These are phyloP conservation scores for Colletotrichum sp. DNA, from an alignment of 2,329 filamentous ascomycete species.

Conservation along the genomic window DNA sequence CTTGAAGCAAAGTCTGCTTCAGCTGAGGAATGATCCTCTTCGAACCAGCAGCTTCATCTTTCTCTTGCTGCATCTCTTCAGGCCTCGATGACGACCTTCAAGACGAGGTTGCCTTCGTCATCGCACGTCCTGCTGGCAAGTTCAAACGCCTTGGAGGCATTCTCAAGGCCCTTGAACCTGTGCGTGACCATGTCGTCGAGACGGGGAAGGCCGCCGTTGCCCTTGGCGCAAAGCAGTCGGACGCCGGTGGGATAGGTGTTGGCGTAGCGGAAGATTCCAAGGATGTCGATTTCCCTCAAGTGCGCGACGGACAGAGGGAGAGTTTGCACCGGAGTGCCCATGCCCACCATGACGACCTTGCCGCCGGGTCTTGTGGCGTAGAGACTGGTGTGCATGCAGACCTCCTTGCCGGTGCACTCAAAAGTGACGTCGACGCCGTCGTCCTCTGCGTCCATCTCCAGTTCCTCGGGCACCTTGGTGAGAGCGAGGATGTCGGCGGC, in stretches of 20 bases:
- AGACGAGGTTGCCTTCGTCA: conserved; percentile 68
- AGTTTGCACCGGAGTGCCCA: conserved; percentile 79
- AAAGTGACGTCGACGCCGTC: conserved; percentile 73
- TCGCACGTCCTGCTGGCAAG: conserved; percentile 73
- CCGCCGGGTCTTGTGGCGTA: conserved; percentile 75
- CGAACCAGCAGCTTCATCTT: neutral
- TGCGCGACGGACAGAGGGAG: conserved; percentile 75
- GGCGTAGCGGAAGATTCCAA: conserved; percentile 77
- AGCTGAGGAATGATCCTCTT: neutral
- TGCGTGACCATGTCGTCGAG: conserved; percentile 78
- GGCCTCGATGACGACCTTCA: conserved; percentile 73
- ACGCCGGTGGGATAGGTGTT: conserved; percentile 79
- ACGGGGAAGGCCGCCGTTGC: conserved; percentile 55
- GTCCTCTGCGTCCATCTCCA: conserved; percentile 53
- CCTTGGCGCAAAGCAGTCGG: conserved; percentile 56
- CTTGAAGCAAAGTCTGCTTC: neutral
- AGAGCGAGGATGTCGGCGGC: conserved; percentile 55
- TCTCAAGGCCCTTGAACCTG: conserved; percentile 68
- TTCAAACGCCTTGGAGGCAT: conserved; percentile 69
- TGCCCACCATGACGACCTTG: conserved; percentile 77
- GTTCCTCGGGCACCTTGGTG: conserved; percentile 30
- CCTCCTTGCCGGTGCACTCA: conserved; percentile 78
- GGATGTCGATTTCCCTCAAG: conserved; percentile 76
- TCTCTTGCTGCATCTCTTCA: conserved; percentile 29
- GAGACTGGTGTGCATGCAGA: conserved; percentile 76